A percentile compares a stretch with the other conserved stretches of the same genome.
Evolutionary conservation across 352 stramenopile genomes (phyloP).

Genomic region (Pythium aristosporum): DNA sequence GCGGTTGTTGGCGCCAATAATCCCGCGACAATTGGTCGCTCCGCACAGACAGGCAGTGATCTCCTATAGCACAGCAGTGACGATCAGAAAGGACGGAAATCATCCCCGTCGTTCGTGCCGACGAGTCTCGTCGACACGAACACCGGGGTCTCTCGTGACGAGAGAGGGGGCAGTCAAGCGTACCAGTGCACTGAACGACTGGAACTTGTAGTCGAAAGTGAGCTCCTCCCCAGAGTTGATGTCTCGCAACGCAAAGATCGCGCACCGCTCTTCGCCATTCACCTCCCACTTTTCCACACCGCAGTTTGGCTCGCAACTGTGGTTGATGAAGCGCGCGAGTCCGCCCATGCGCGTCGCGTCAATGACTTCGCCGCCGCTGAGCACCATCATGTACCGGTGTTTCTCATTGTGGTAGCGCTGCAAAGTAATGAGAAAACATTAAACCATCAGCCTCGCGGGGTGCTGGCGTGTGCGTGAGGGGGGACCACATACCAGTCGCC

Average conservation of each 20-base stretch:
- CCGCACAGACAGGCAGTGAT: conserved; percentile 72
- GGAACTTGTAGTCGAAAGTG: conserved; percentile 95
- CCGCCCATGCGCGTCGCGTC: conserved; percentile 89
- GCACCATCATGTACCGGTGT: conserved; percentile 83
- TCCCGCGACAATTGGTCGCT: conserved; percentile 58
- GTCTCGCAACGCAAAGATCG: conserved; percentile 92
- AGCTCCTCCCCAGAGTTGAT: conserved; percentile 92
- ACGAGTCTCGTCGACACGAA: too few species aligned
- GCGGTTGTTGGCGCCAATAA: conserved; percentile 74
- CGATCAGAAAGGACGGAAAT: conserved; percentile 21
- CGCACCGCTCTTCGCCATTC: conserved; percentile 91
- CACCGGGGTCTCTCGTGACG: too few species aligned
- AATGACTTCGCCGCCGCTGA: conserved; percentile 84
- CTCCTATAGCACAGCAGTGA: conserved; percentile 37
- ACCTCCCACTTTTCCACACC: conserved; percentile 94
- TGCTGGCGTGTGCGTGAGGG: not conserved
- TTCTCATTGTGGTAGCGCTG: conserved; percentile 84
- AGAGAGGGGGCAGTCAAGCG: not conserved
- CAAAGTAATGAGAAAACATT: not conserved
- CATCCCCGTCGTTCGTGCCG: not conserved
- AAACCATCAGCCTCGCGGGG: not conserved
- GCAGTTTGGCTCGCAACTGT: conserved; percentile 94
- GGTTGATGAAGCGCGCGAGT: conserved; percentile 95
- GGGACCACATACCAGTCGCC: conserved; percentile 47
- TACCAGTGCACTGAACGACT: conserved; percentile 54